Base-by-base conservation (phyloP, 345 rosid species). In the Hevea brasiliensis region DNA sequence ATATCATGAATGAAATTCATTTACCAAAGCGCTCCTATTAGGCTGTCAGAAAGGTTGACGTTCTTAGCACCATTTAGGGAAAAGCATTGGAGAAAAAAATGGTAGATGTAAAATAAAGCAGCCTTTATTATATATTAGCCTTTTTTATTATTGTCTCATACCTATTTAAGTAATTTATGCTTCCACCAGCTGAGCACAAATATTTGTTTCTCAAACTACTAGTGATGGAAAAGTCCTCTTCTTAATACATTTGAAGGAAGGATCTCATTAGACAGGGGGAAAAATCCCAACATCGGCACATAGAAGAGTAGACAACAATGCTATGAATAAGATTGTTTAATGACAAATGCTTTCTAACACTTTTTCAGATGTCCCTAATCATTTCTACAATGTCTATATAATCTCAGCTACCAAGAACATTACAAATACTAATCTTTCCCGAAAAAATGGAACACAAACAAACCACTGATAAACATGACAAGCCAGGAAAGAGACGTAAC, bases 401-500 rank as follows among this genome's bases (percentile, higher is more conserved):
- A 9, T 32, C 26, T 54, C 11, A 54, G 61, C 59, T 7, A 53
- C 29, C 69, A 24, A 11, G 50, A 67, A 26, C 35, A 26, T n/a
- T 11, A 27, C 37, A 53, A 53, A 68, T 32, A 32, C 37, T 4
- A 1, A 32, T 1, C 4, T 32, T 32, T 32, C 4, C 4, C 4
- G 37, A 2, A 32, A 32, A 32, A 32, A 32, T 32, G 37, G 4
- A 32, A 32, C 37, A 32, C 37, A 32, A 75, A 72, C 45, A n/a
- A 56, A 65, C 63, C 47, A 55, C 63, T 24, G 32, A 24, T 9
- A 54, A 77, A 61, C 66, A 37, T 51, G 55, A 70, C 29, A 76
- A 61, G 64, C 47, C 61, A 58, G 48, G 63, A 74, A 45, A 59
- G 51, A 83, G 62, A 74, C 13, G 15, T n/a, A 55, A 72, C 70